Evolutionary conservation across 1,139 yeast genomes (phyloP).

Genomic region (Yamadazyma taylorii): DNA sequence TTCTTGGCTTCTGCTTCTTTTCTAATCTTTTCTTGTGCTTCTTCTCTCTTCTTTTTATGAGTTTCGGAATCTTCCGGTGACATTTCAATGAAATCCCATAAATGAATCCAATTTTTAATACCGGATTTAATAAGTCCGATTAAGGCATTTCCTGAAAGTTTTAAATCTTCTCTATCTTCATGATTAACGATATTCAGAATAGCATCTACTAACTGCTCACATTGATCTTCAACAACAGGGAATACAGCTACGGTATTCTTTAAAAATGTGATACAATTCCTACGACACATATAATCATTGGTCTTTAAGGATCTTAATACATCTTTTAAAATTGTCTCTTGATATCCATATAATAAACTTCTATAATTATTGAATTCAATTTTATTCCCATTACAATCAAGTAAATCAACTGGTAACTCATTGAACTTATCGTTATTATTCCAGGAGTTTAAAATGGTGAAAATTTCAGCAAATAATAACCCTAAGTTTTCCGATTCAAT

Average conservation of each 20-base stretch:
- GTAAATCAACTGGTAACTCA: slow-evolving; percentile 7
- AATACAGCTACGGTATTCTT: slow-evolving; percentile 65
- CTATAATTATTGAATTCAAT: slow-evolving; percentile 39
- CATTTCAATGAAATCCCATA: slow-evolving; percentile 57
- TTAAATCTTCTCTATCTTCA: slow-evolving; percentile 80
- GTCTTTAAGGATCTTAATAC: slow-evolving; percentile 51
- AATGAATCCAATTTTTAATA: slow-evolving; percentile 53
- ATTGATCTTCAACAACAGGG: slow-evolving; percentile 71
- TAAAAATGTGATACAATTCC: slow-evolving; percentile 78
- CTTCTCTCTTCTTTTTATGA: slow-evolving; percentile 25
- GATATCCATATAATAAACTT: slow-evolving; percentile 54
- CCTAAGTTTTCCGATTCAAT: slow-evolving; percentile 84
- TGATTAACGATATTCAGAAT: slow-evolving; percentile 48
- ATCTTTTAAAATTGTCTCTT: slow-evolving; percentile 47
- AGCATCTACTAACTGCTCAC: slow-evolving; percentile 50
- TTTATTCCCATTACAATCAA: slow-evolving; percentile 13
- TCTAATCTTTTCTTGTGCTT: slow-evolving; percentile 17
- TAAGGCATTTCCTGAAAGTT: slow-evolving; percentile 75
- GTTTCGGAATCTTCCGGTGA: slow-evolving; percentile 29
- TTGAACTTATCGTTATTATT: slow-evolving; percentile 24
- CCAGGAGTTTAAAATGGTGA: slow-evolving; percentile 50
- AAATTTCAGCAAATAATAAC: slow-evolving; percentile 60
- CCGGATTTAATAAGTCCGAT: slow-evolving; percentile 69
- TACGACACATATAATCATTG: slow-evolving; percentile 73
- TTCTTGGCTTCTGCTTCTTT: slow-evolving; percentile 7